phyloP scores from a whole-genome alignment of 164 flowering plant genomes.

The Vitis labrusca region DNA sequence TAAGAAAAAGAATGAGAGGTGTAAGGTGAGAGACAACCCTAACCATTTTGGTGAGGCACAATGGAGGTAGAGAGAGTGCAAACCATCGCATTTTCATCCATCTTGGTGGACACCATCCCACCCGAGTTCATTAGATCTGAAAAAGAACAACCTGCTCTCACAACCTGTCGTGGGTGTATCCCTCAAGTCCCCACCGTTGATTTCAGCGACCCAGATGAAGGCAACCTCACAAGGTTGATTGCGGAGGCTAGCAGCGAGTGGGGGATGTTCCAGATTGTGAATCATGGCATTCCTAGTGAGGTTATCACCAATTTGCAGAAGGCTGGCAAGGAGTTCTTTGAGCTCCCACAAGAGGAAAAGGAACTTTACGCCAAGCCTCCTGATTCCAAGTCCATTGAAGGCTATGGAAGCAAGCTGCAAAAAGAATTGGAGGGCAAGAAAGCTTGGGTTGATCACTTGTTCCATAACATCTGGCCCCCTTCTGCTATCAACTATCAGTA shows the following conservation, averaged over 20 bases:
- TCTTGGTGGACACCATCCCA: slow-evolving; percentile 23
- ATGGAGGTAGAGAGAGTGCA: slow-evolving; percentile 33
- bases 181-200: slow-evolving; percentile 55
- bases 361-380: slow-evolving; percentile 49
- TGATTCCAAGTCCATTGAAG: slow-evolving; percentile 42
- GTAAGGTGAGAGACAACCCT: too few species aligned
- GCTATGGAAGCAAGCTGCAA: slow-evolving; percentile 70
- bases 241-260: slow-evolving; percentile 50
- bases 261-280: slow-evolving; percentile 72
- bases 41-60: slow-evolving; percentile 13
- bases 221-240: slow-evolving; percentile 24
- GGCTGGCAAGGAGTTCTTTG: slow-evolving; percentile 74
- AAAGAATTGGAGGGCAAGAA: slow-evolving; percentile 67
- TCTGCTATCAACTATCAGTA: slow-evolving; percentile 46
- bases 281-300: slow-evolving; percentile 64
- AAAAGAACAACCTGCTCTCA: slow-evolving; percentile 33
- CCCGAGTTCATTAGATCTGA: slow-evolving; percentile 31
- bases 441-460: slow-evolving; percentile 81
- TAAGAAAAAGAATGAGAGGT: too few species aligned
- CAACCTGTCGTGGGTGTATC: slow-evolving; percentile 24
- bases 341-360: slow-evolving; percentile 68
- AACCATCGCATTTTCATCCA: slow-evolving; percentile 19
- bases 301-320: slow-evolving; percentile 43
- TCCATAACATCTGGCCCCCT: slow-evolving; percentile 79
- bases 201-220: slow-evolving; percentile 34